phyloP scores from a whole-genome alignment of 306 rosid species.

The Gillenia trifoliata region DNA sequence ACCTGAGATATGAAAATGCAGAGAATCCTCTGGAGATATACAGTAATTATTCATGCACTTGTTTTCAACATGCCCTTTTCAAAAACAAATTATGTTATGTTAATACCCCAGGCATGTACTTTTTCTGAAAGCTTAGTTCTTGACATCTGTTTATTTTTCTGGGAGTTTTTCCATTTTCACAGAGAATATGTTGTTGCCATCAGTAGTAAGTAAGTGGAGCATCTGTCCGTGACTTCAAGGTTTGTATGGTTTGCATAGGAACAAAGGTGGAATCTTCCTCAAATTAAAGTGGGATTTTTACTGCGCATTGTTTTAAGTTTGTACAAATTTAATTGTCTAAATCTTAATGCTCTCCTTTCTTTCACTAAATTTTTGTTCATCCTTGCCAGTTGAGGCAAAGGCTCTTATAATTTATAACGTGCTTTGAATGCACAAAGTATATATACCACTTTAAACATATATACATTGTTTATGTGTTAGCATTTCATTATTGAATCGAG shows the following conservation, averaged over 20 bases:
- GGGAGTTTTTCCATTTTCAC: not conserved
- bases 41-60: constrained; percentile 53
- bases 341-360: not conserved
- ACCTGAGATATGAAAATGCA: constrained; percentile 76
- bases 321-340: not conserved
- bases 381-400: constrained; percentile 72
- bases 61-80: not conserved
- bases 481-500: not conserved
- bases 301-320: not conserved
- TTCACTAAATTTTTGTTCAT: not conserved
- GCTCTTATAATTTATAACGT: constrained; percentile 84
- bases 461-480: not conserved
- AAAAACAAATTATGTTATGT: not conserved
- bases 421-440: constrained; percentile 70
- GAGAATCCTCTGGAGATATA: constrained; percentile 86
- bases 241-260: not conserved
- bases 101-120: not conserved
- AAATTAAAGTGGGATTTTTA: not conserved
- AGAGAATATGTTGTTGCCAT: not conserved
- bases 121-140: not conserved
- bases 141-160: not conserved
- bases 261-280: not conserved
- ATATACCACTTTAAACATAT: too few relatives aligned
- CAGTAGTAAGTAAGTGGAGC: not conserved
- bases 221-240: not conserved